Evolutionary conservation across 129 eudicot species (phyloP), one percentile per base, ranked within the genome.

Genomic region (Lactuca saligna): DNA sequence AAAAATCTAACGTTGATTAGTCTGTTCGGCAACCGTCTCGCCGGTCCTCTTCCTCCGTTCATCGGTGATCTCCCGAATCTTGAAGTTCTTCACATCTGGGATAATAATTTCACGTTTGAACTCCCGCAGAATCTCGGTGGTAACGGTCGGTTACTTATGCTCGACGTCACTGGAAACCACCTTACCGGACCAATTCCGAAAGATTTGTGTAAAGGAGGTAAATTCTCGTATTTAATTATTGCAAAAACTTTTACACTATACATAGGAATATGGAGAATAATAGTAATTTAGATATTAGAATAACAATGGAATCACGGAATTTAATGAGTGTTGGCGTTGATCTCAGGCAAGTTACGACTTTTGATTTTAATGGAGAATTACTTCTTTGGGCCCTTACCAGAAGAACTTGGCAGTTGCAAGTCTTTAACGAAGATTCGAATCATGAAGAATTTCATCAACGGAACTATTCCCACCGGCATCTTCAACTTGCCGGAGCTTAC

Each of bases 11-110:
- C 98, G n/a, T 68, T 93, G 56, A 12, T 93, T 0, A 79, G 77
- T 63, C 61, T 89, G 63, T 87, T 85, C 63, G 60, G 72, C 13
- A 93, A 93, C 73, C 82, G 85, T 35, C 72, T 93, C 46, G 74
- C 78, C 16, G 98, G 98, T 12, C 95, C 84, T 0, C 72, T 93
- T 48, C 98, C 97, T 8, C 29, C 78, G 33, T 85, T 84, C 70
- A 77, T 93, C 14, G 98, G 87, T 3, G 97, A 89, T 57, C 72
- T 85, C 3, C 97, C 96, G 2, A 84, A 86, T 76, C 89, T 93
- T 16, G 97, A 93, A 63, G 87, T 81, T 14, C 54, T 93, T 5
- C 79, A 83, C n/a, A 66, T 87, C 10, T 93, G 98, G 98, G 80
- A 69, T 54, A 93, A 93, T 73, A 89, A 93, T 55, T 87, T 93